Conservation (phyloP, 352 stramenopile genomes). For the Pythium apleroticum region DNA sequence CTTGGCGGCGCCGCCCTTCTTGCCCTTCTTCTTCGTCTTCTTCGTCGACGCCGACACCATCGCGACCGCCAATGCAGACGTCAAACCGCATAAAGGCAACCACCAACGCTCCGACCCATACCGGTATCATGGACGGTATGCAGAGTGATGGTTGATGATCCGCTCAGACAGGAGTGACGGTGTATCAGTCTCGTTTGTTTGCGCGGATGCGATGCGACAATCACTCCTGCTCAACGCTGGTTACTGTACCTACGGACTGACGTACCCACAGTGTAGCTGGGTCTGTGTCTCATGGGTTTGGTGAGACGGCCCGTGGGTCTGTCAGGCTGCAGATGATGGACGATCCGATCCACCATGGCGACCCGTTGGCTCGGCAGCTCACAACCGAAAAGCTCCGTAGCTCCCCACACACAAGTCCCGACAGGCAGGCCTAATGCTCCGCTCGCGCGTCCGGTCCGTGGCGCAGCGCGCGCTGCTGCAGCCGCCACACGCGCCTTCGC, state of each 20-base stretch:
- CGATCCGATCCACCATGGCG: constrained; percentile 16
- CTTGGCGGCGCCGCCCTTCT: constrained; percentile 59
- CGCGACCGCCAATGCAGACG: background rate
- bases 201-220: constrained; percentile 8
- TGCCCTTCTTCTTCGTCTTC: constrained; percentile 70
- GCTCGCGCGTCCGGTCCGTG: constrained; percentile 26
- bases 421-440: constrained; percentile 21
- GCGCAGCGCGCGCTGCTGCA: constrained; percentile 19
- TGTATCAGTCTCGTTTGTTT: constrained; percentile 11
- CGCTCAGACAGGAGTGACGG: background rate
- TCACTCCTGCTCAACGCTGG: constrained; percentile 21
- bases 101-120: constrained; percentile 2
- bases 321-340: constrained; percentile 19
- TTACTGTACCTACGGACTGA: no score
- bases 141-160: constrained; percentile 1
- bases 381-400: constrained; percentile 5
- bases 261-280: background rate
- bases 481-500: background rate
- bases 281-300: constrained; percentile 4
- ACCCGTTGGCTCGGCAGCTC: constrained; percentile 10
- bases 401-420: background rate
- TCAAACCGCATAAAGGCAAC: constrained; percentile 20
- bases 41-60: constrained; percentile 66
- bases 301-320: background rate
- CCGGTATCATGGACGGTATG: constrained; percentile 2